These are phyloP conservation scores for Cyberlindnera mycetangii DNA, from an alignment of 805 yeast genomes.

Conservation along the genomic window DNA sequence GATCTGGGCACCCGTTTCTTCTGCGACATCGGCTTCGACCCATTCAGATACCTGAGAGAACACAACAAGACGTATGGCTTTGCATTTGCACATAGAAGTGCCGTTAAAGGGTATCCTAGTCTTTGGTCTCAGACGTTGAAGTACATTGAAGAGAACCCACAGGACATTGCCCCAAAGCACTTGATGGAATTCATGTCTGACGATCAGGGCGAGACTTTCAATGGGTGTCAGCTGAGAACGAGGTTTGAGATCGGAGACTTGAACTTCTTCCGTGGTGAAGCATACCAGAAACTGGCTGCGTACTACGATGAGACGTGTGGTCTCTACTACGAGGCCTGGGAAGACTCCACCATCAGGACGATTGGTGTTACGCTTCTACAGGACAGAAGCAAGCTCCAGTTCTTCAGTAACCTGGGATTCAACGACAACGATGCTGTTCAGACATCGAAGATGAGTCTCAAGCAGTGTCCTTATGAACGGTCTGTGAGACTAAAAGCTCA, in stretches of 20 bases:
- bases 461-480: constrained; percentile 66
- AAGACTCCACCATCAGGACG: constrained; percentile 86
- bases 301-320: constrained; percentile 72
- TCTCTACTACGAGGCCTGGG: constrained; percentile 89
- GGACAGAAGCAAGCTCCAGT: constrained; percentile 61
- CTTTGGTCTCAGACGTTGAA: constrained; percentile 72
- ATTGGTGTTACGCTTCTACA: constrained; percentile 74
- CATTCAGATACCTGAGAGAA: constrained; percentile 48
- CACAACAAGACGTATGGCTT: constrained; percentile 61
- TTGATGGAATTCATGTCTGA: constrained; percentile 69
- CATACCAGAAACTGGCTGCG: constrained; percentile 65
- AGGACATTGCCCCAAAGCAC: constrained; percentile 56
- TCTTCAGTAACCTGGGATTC: constrained; percentile 79
- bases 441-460: constrained; percentile 46
- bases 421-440: constrained; percentile 48
- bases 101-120: constrained; percentile 65
- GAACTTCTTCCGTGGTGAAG: constrained; percentile 69
- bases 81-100: constrained; percentile 62
- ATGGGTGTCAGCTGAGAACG: constrained; percentile 87
- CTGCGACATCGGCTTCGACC: constrained; percentile 47
- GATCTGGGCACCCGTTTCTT: constrained; percentile 43
- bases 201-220: constrained; percentile 67
- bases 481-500: constrained; percentile 50
- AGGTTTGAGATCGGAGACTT: constrained; percentile 79
- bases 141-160: constrained; percentile 58